phyloP scores from a whole-genome alignment of 108 stramenopile species.

The Cylindrotheca fusiformis region DNA sequence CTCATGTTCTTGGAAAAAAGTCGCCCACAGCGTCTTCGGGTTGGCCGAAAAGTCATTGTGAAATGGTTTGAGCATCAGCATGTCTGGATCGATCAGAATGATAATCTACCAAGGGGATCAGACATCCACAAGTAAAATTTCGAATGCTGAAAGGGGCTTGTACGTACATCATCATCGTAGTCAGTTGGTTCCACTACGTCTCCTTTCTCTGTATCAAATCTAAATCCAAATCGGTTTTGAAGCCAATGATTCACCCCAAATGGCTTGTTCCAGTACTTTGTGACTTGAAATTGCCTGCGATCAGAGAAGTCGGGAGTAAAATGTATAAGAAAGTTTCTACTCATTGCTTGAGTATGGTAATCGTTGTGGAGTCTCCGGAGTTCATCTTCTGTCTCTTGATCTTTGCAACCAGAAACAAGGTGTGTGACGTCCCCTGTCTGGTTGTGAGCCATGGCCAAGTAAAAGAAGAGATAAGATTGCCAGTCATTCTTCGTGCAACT shows the following conservation, averaged over 20 bases:
- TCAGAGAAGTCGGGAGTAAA: conserved; percentile 65
- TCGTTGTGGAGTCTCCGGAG: conserved; percentile 30
- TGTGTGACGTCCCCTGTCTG: conserved; percentile 84
- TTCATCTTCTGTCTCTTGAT: conserved; percentile 27
- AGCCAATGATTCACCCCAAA: conserved; percentile 81
- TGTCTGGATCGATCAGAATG: conserved; percentile 91
- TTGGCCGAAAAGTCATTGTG: conserved; percentile 50
- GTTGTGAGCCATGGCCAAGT: conserved; percentile 49
- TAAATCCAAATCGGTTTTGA: conserved; percentile 28
- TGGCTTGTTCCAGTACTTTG: conserved; percentile 90
- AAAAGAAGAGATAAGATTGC: conserved; percentile 86
- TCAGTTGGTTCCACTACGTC: neutral
- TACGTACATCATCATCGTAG: conserved; percentile 13
- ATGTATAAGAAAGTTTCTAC: conserved; percentile 49
- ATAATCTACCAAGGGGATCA: conserved; percentile 36
- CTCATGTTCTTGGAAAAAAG: conserved; percentile 18
- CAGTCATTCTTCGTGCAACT: conserved; percentile 80
- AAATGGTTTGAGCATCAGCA: conserved; percentile 81
- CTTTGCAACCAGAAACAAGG: conserved; percentile 72
- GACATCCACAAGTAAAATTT: conserved; percentile 30
- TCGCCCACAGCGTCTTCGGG: conserved; percentile 36
- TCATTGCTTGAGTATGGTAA: conserved; percentile 37
- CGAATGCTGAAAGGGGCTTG: neutral
- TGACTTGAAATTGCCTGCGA: conserved; percentile 28
- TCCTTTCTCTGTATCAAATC: conserved; percentile 15